Evolutionary conservation across 768 basidiomycete genomes (phyloP).

Genomic region (Mycena floridula): DNA sequence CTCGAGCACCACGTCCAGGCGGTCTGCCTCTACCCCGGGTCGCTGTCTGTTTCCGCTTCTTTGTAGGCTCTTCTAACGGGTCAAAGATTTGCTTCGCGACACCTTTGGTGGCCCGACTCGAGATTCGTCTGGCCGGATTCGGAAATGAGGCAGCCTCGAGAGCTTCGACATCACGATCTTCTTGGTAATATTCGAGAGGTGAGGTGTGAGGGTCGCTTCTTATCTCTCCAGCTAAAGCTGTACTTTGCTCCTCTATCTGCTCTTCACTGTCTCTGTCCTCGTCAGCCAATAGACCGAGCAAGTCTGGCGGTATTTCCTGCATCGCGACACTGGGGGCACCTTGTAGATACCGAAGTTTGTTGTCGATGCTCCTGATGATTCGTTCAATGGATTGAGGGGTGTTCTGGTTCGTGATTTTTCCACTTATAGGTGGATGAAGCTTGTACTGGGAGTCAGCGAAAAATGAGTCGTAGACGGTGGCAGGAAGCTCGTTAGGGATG

Average conservation of each 20-base stretch:
- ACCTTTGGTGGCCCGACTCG: no score
- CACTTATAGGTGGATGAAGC: constrained; percentile 87
- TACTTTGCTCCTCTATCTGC: constrained; percentile 58
- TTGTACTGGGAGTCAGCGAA: constrained; percentile 90
- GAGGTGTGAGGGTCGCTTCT: constrained; percentile 15
- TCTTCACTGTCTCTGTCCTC: constrained; percentile 67
- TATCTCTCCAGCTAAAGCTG: constrained; percentile 49
- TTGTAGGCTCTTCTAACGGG: no score
- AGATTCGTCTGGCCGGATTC: no score
- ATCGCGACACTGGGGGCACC: constrained; percentile 94
- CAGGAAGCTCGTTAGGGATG: constrained; percentile 83
- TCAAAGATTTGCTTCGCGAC: no score
- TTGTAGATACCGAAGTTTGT: constrained; percentile 86
- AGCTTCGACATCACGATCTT: background rate
- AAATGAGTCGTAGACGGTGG: constrained; percentile 87
- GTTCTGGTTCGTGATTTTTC: constrained; percentile 92
- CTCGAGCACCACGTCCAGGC: no score
- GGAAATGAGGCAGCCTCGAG: background rate
- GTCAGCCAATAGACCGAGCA: constrained; percentile 69
- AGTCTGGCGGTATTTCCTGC: constrained; percentile 93
- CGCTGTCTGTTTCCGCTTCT: no score
- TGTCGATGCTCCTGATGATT: constrained; percentile 79
- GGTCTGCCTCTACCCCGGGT: no score
- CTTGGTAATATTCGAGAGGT: background rate
- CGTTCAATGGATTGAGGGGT: constrained; percentile 75